Evolutionary conservation across 805 yeast species (phyloP).

Genomic region (Ogataea saltuana): DNA sequence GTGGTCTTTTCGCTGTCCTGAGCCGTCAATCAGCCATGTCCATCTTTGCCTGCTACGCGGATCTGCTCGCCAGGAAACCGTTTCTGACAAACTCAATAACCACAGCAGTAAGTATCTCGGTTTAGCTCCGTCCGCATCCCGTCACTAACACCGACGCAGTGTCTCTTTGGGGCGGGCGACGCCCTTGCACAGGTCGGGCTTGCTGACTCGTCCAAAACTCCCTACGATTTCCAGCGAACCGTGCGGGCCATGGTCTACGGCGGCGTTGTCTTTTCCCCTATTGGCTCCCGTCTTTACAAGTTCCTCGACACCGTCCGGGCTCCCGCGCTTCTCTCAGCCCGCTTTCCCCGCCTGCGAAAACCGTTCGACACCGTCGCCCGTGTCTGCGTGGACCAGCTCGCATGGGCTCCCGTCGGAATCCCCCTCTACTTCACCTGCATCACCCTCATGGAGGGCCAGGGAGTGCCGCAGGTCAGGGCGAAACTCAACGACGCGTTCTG

Average conservation of each 20-base stretch:
- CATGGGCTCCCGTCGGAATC: slow-evolving; percentile 77
- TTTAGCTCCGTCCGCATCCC: neutral
- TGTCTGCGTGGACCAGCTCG: slow-evolving; percentile 68
- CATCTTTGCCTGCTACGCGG: slow-evolving; percentile 13
- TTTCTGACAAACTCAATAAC: slow-evolving; percentile 46
- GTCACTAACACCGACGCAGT: slow-evolving; percentile 10
- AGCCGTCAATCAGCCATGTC: too few species aligned
- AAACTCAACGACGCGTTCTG: slow-evolving; percentile 56
- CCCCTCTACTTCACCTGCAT: slow-evolving; percentile 71
- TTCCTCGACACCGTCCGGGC: slow-evolving; percentile 44
- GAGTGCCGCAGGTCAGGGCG: slow-evolving; percentile 38
- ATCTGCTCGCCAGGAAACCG: slow-evolving; percentile 35
- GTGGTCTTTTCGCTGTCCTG: too few species aligned
- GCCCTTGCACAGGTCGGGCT: slow-evolving; percentile 62
- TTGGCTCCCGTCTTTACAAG: slow-evolving; percentile 72
- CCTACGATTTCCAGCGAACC: slow-evolving; percentile 57
- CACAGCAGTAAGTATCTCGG: slow-evolving; percentile 48
- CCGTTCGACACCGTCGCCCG: slow-evolving; percentile 43
- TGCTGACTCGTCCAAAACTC: slow-evolving; percentile 5
- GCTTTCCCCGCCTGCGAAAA: slow-evolving; percentile 12
- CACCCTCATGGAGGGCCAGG: slow-evolving; percentile 62
- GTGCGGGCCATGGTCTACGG: slow-evolving; percentile 70
- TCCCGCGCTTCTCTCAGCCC: slow-evolving; percentile 29
- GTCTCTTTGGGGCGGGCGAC: slow-evolving; percentile 71
- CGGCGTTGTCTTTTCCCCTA: slow-evolving; percentile 69